These are phyloP conservation scores for Calamus simplicifolius DNA, from an alignment of 176 grass and related monocot genomes.

Conservation along the genomic window DNA sequence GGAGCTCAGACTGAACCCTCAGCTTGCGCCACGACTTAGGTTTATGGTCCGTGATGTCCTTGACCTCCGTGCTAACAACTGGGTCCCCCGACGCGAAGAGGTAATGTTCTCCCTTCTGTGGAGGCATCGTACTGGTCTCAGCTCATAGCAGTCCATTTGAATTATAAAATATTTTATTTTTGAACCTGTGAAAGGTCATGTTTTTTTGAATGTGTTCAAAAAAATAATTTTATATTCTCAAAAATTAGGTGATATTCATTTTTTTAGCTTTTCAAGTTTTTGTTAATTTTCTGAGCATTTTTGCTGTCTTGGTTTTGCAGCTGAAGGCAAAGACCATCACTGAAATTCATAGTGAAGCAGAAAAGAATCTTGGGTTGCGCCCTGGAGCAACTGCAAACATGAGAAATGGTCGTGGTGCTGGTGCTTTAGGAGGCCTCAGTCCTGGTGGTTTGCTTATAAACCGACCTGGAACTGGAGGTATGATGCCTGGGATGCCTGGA, in stretches of 20 bases:
- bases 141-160: too few relatives aligned
- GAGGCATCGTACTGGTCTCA: too few relatives aligned
- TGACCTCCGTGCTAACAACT: constrained; percentile 2
- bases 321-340: neutral
- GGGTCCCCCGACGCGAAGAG: constrained; percentile 9
- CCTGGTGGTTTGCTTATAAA: neutral
- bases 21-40: neutral
- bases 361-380: neutral
- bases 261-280: neutral
- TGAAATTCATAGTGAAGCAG: constrained; percentile 1
- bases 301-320: too few relatives aligned
- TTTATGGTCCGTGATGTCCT: constrained; percentile 13
- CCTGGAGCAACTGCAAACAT: constrained; percentile 9
- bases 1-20: neutral
- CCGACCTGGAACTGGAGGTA: constrained; percentile 2
- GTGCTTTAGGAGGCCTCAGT: neutral
- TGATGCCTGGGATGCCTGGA: constrained; percentile 14
- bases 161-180: too few relatives aligned
- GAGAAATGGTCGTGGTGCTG: neutral
- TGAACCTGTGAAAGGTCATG: too few relatives aligned
- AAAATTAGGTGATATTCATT: neutral
- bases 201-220: too few relatives aligned
- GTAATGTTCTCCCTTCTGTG: neutral
- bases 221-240: too few relatives aligned
- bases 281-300: too few relatives aligned